These are phyloP conservation scores for Annulohypoxylon nitens DNA, from an alignment of 495 filamentous ascomycete species.

Conservation along the genomic window DNA sequence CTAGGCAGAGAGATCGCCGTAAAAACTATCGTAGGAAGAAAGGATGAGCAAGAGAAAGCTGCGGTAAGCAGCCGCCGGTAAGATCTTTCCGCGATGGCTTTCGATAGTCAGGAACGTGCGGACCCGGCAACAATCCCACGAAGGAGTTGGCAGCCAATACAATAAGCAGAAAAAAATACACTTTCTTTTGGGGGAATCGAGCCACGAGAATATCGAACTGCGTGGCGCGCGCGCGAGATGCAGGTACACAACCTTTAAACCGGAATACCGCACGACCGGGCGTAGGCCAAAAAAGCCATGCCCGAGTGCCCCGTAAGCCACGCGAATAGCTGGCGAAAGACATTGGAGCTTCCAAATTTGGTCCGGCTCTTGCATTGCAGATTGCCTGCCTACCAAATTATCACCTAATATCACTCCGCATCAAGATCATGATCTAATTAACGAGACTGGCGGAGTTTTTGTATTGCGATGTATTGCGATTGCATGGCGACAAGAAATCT, in stretches of 20 bases:
- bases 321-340: constrained; percentile 30
- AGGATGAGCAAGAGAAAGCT: constrained; percentile 25
- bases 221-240: constrained; percentile 35
- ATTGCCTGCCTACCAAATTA: constrained; percentile 2
- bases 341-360: constrained; percentile 36
- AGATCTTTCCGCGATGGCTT: constrained; percentile 36
- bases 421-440: not conserved
- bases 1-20: constrained; percentile 28
- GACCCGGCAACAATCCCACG: constrained; percentile 6
- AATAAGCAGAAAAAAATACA: not conserved
- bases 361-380: constrained; percentile 16
- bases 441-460: constrained; percentile 1
- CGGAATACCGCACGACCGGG: constrained; percentile 25
- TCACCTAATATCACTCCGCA: not conserved
- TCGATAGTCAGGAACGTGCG: constrained; percentile 46
- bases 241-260: constrained; percentile 37
- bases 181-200: constrained; percentile 23
- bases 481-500: not conserved
- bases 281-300: constrained; percentile 20
- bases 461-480: not conserved
- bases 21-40: constrained; percentile 30
- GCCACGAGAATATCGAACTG: constrained; percentile 42
- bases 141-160: constrained; percentile 22
- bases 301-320: constrained; percentile 35
- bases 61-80: not conserved